Evolutionary conservation across 768 basidiomycete genomes (phyloP).

Genomic region (Strobilomyces dryophilus): DNA sequence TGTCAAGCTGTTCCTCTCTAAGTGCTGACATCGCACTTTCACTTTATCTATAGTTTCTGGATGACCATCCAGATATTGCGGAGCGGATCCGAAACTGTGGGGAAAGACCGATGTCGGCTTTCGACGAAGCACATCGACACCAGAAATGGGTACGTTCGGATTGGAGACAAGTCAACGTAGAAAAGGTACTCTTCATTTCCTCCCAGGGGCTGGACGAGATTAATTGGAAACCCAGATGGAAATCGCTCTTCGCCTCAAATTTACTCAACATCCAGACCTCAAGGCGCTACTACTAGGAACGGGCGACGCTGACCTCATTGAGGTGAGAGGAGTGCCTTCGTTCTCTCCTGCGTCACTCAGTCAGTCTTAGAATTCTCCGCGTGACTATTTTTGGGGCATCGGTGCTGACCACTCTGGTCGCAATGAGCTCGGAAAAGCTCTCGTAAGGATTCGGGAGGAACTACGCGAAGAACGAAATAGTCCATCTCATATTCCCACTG

Average conservation of each 20-base stretch:
- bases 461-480: constrained; percentile 37
- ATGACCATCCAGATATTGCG: constrained; percentile 55
- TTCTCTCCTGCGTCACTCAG: constrained; percentile 1
- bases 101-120: constrained; percentile 57
- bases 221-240: constrained; percentile 52
- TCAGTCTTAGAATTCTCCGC: constrained; percentile 56
- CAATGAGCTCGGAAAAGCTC: constrained; percentile 71
- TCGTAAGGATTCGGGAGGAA: constrained; percentile 56
- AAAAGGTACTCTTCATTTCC: constrained; percentile 40
- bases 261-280: constrained; percentile 63
- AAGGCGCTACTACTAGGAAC: constrained; percentile 58
- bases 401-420: constrained; percentile 62
- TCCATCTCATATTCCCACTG: constrained; percentile 26
- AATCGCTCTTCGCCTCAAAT: constrained; percentile 59
- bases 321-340: constrained; percentile 40
- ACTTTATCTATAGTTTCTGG: constrained; percentile 46
- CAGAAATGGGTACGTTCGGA: constrained; percentile 58
- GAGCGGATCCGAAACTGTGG: constrained; percentile 67
- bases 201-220: background rate
- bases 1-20: background rate
- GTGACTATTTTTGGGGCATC: constrained; percentile 76
- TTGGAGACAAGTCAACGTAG: constrained; percentile 67
- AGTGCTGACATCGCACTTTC: background rate
- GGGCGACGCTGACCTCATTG: constrained; percentile 62
- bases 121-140: constrained; percentile 63